A percentile compares a stretch with the other conserved stretches of the same genome.
phyloP scores from a whole-genome alignment of 2,329 filamentous ascomycete genomes.

The Albifimbria verrucaria region DNA sequence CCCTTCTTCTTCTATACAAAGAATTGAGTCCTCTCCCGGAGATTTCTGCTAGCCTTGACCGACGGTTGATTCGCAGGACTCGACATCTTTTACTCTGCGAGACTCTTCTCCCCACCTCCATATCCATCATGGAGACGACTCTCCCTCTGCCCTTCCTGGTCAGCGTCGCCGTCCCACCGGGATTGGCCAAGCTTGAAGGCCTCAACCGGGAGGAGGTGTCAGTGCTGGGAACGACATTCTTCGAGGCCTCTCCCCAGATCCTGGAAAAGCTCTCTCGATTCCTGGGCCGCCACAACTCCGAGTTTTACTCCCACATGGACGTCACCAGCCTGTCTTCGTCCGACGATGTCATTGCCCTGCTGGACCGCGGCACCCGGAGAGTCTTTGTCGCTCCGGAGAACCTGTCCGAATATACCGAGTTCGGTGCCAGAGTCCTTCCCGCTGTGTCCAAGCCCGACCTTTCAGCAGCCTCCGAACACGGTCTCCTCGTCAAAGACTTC shows the following conservation, averaged over 20 bases:
- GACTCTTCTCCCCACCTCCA: conserved; percentile 2
- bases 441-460: conserved; percentile 44
- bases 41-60: no score
- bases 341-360: conserved; percentile 73
- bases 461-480: conserved; percentile 43
- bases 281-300: conserved; percentile 45
- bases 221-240: conserved; percentile 57
- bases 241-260: conserved; percentile 48
- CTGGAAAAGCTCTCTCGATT: conserved; percentile 45
- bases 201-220: conserved; percentile 55
- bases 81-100: conserved; percentile 1
- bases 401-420: conserved; percentile 55
- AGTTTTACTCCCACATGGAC: conserved; percentile 69
- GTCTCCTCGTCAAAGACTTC: conserved; percentile 51
- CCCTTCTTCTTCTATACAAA: conserved; percentile 5
- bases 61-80: conserved; percentile 11
- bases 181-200: conserved; percentile 46
- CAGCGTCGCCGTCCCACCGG: conserved; percentile 50
- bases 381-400: conserved; percentile 76
- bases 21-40: no score
- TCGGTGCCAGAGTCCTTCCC: conserved; percentile 54
- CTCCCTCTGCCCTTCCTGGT: conserved; percentile 62
- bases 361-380: conserved; percentile 81
- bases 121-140: conserved; percentile 57
- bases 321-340: conserved; percentile 64